Conservation (phyloP, 306 rosid species). For the Cucumis melo region DNA sequence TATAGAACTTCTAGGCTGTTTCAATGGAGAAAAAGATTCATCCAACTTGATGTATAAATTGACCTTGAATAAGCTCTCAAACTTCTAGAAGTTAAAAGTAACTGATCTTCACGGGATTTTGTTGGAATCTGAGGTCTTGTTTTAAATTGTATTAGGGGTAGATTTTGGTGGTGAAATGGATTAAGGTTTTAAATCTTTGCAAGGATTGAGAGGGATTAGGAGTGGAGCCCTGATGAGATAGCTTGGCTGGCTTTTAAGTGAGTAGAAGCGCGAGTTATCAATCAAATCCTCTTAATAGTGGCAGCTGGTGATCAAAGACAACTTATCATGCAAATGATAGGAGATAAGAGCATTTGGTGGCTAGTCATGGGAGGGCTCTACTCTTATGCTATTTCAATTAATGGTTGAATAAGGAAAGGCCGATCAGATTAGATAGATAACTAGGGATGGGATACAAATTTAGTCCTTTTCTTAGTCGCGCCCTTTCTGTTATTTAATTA, state of each 20-base stretch:
- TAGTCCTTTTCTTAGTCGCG: background rate
- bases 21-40: background rate
- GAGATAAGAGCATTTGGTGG: slow-evolving; percentile 1
- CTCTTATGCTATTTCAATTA: background rate
- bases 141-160: background rate
- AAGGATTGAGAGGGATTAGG: background rate
- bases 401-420: background rate
- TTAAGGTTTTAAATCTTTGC: background rate
- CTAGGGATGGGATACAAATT: background rate
- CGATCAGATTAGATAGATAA: background rate
- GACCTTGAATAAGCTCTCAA: background rate
- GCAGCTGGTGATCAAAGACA: slow-evolving; percentile 5
- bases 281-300: background rate
- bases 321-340: slow-evolving; percentile 7
- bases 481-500: background rate
- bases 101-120: background rate
- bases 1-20: background rate
- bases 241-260: background rate
- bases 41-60: background rate
- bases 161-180: background rate
- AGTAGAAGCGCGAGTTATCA: background rate
- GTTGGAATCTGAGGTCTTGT: background rate
- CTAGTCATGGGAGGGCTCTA: slow-evolving; percentile 3
- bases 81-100: background rate
- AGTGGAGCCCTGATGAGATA: slow-evolving; percentile 2